Evolutionary conservation across 2,329 filamentous ascomycete genomes (phyloP).

Genomic region (Peltaster fructicola): DNA sequence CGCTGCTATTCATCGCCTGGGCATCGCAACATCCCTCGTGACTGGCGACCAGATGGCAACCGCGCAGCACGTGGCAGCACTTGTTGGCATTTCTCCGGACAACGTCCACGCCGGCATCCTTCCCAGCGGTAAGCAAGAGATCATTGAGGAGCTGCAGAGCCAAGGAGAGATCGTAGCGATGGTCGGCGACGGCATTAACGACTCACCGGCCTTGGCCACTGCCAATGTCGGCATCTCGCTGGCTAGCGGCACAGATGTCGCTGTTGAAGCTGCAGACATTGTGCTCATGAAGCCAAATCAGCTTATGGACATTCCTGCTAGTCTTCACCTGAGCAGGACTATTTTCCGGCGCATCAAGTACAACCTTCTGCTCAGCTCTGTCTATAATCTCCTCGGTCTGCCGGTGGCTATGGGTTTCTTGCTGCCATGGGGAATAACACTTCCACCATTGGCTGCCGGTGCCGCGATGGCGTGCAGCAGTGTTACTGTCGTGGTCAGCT

Average conservation of each 20-base stretch:
- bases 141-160: slow-evolving; percentile 60
- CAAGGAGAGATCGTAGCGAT: slow-evolving; percentile 71
- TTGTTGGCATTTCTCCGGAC: slow-evolving; percentile 60
- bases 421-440: slow-evolving; percentile 67
- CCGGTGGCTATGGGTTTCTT: slow-evolving; percentile 97
- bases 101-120: slow-evolving; percentile 76
- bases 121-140: slow-evolving; percentile 77
- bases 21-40: slow-evolving; percentile 75
- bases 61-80: slow-evolving; percentile 63
- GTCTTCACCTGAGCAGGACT: slow-evolving; percentile 59
- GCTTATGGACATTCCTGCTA: slow-evolving; percentile 80
- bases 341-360: slow-evolving; percentile 90
- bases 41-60: slow-evolving; percentile 82
- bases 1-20: slow-evolving; percentile 65
- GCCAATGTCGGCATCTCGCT: slow-evolving; percentile 89
- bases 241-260: slow-evolving; percentile 82
- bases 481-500: slow-evolving; percentile 75
- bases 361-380: slow-evolving; percentile 80
- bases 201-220: slow-evolving; percentile 84
- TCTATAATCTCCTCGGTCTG: slow-evolving; percentile 80
- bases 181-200: slow-evolving; percentile 98
- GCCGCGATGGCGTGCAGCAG: slow-evolving; percentile 85
- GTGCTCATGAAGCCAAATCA: slow-evolving; percentile 89
- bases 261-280: slow-evolving; percentile 91
- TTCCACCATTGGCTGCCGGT: slow-evolving; percentile 88